Evolutionary conservation across 2,329 filamentous ascomycete genomes (phyloP), one percentile per base, ranked within the genome.

Genomic region (Talaromyces sp.): DNA sequence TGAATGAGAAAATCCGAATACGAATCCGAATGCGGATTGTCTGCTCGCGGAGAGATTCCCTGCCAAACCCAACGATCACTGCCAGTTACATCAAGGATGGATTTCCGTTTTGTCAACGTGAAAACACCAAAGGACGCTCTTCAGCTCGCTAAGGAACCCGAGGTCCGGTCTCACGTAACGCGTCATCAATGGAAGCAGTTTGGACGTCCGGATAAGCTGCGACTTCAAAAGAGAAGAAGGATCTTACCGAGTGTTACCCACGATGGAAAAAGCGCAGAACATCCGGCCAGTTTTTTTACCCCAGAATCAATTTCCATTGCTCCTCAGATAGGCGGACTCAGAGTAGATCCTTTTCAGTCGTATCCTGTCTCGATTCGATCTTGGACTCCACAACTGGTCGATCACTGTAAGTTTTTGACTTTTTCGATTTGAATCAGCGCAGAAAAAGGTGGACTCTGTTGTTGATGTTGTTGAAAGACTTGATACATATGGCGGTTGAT

Each of bases 401-500:
- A 72, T 60, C 67, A 73, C 53, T 73, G 71, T 73, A 64, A 59
- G 69, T 66, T 13, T 17, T 13, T 17, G 9, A 41, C 36, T 17
- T 17, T 17, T 17, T 39, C 10, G n/a, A 39, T n/a, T n/a, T n/a
- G n/a, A 13, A 3, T 52, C 9, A 5, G 53, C 39, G 35, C n/a
- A n/a, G n/a, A n/a, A n/a, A n/a, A n/a, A n/a, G 19, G 45, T 57
- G 11, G 28, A 50, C 41, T 35, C 40, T 39, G n/a, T 39, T 39
- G n/a, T 39, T 17, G 10, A 13, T 19, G 25, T 36, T 45, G 36
- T 60, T 64, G 13, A 7, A 54, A 75, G 72, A 75, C 57, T 61
- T 74, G 13, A 53, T 67, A 21, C 65, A 69, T 60, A 73, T 78
- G 64, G 74, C 74, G 4, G 69, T 75, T 35, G 72, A 77, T 45